Percentiles rank a stretch among this genome's conserved stretches.
Evolutionary conservation across 208 protist species (phyloP).

Genomic region (Tritrichomonas musculus): DNA sequence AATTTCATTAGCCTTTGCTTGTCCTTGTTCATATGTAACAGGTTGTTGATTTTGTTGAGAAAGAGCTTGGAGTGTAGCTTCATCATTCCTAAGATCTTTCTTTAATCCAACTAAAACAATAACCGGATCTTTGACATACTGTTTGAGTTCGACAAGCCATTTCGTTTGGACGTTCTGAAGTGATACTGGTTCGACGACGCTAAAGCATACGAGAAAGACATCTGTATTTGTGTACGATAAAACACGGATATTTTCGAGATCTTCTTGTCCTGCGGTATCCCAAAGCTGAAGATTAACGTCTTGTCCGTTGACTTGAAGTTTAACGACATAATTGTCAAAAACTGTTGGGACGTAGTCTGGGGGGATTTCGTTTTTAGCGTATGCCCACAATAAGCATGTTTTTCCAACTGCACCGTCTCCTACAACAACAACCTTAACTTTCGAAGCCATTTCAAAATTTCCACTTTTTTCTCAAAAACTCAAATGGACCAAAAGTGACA

Average conservation of each 20-base stretch:
- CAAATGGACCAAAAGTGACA: too few relatives aligned
- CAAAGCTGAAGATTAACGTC: slow-evolving; percentile 45
- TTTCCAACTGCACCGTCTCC: slow-evolving; percentile 71
- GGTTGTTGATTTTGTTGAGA: slow-evolving; percentile 42
- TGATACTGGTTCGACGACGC: slow-evolving; percentile 53
- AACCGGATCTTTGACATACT: slow-evolving; percentile 46
- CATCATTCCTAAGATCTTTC: slow-evolving; percentile 60
- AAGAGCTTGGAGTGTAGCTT: slow-evolving; percentile 39
- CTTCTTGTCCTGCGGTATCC: slow-evolving; percentile 48
- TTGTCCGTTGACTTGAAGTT: slow-evolving; percentile 41
- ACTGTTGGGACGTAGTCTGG: slow-evolving; percentile 48
- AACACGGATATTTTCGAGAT: slow-evolving; percentile 43
- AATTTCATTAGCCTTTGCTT: slow-evolving; percentile 61
- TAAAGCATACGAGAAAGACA: slow-evolving; percentile 65
- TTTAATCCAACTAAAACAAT: slow-evolving; percentile 77
- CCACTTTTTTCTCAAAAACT: too few relatives aligned
- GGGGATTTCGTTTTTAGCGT: slow-evolving; percentile 70
- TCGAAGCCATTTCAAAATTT: background rate
- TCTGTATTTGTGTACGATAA: slow-evolving; percentile 56
- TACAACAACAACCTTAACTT: slow-evolving; percentile 64
- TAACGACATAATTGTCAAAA: slow-evolving; percentile 48
- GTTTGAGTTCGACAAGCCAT: slow-evolving; percentile 51
- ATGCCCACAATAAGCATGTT: slow-evolving; percentile 65
- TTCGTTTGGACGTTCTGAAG: slow-evolving; percentile 63
- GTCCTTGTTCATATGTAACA: slow-evolving; percentile 52